These are phyloP conservation scores for Eimeria falciformis DNA, from an alignment of 169 alveolate species.

Conservation along the genomic window DNA sequence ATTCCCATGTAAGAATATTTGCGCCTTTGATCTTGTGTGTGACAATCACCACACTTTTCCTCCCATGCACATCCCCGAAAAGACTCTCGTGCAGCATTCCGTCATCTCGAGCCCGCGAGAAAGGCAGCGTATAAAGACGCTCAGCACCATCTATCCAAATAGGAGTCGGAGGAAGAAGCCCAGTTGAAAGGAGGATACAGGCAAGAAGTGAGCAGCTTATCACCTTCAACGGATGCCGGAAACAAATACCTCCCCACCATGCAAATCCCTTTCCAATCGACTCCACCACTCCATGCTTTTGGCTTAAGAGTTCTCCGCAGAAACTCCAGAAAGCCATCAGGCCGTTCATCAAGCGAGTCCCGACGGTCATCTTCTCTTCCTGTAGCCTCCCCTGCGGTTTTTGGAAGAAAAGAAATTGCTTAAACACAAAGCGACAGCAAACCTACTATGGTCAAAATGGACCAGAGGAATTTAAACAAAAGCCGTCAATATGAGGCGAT, in stretches of 20 bases:
- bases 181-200: slow-evolving; percentile 71
- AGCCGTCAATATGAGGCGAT: slow-evolving; percentile 8
- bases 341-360: slow-evolving; percentile 50
- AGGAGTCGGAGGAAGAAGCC: slow-evolving; percentile 83
- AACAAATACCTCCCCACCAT: slow-evolving; percentile 72
- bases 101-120: slow-evolving; percentile 83
- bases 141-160: slow-evolving; percentile 85
- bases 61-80: slow-evolving; percentile 81
- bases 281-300: slow-evolving; percentile 73
- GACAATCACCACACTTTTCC: slow-evolving; percentile 80
- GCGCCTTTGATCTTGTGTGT: slow-evolving; percentile 80
- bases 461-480: slow-evolving; percentile 2
- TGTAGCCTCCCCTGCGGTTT: no score
- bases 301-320: slow-evolving; percentile 74
- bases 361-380: slow-evolving; percentile 38
- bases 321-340: slow-evolving; percentile 61
- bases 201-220: slow-evolving; percentile 65
- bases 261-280: slow-evolving; percentile 75
- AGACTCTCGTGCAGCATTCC: slow-evolving; percentile 79
- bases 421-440: background rate
- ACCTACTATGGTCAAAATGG: background rate
- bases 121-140: slow-evolving; percentile 83
- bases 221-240: slow-evolving; percentile 69
- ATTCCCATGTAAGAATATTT: slow-evolving; percentile 86
- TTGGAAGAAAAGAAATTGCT: background rate